Evolutionary conservation across 2,329 filamentous ascomycete genomes (phyloP).

Genomic region (Aspergillus latus): DNA sequence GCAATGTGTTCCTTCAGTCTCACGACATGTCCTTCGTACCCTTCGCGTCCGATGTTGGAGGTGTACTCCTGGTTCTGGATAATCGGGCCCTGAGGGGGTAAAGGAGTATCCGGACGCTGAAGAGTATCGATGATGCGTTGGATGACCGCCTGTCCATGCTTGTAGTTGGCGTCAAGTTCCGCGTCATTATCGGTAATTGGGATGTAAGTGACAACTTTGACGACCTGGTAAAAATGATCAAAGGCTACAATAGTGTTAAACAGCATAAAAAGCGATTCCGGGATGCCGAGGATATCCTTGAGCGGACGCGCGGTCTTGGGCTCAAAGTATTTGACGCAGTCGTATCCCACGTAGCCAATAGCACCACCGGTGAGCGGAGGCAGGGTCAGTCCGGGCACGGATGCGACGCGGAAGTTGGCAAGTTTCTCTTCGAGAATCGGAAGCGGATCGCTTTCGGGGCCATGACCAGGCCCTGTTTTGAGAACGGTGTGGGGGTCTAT

Average conservation of each 20-base stretch:
- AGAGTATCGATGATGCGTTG: conserved; percentile 69
- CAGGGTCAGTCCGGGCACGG: conserved; percentile 77
- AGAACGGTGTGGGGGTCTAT: conserved; percentile 71
- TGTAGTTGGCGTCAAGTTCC: conserved; percentile 68
- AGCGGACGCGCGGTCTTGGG: conserved; percentile 88
- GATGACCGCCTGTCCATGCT: conserved; percentile 64
- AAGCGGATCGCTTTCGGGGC: conserved; percentile 78
- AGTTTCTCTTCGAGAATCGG: conserved; percentile 73
- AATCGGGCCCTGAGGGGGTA: conserved; percentile 75
- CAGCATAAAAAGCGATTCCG: conserved; percentile 95
- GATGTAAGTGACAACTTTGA: conserved; percentile 92
- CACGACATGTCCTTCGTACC: conserved; percentile 89
- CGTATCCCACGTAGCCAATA: conserved; percentile 95
- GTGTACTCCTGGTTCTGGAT: conserved; percentile 73
- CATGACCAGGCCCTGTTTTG: conserved; percentile 83
- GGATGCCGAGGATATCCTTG: conserved; percentile 83
- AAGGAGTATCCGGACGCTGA: conserved; percentile 69
- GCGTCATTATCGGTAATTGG: conserved; percentile 61
- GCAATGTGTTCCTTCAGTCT: conserved; percentile 86
- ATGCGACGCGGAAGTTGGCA: conserved; percentile 72
- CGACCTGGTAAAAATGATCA: conserved; percentile 88
- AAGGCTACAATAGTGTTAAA: conserved; percentile 93
- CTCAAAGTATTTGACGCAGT: conserved; percentile 97
- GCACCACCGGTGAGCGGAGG: conserved; percentile 88
- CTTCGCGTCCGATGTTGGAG: conserved; percentile 85